phyloP scores from a whole-genome alignment of 805 yeast genomes.

The Danielozyma ontarioensis region DNA sequence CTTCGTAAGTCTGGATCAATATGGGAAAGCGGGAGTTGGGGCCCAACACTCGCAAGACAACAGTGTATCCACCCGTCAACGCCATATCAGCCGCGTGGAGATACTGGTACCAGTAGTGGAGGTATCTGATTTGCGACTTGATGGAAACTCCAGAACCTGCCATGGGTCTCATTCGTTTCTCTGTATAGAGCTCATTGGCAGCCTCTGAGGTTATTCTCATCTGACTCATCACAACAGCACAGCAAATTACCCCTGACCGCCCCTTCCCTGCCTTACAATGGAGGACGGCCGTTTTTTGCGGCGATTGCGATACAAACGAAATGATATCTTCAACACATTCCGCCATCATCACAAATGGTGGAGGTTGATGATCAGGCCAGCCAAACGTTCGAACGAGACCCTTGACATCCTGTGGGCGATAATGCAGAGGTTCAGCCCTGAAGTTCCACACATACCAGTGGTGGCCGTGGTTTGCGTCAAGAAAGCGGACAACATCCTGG shows the following conservation, averaged over 20 bases:
- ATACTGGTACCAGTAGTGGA: conserved; percentile 46
- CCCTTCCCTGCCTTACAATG: conserved; percentile 95
- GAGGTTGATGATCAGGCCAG: conserved; percentile 75
- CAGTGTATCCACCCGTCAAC: not conserved
- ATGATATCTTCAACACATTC: conserved; percentile 41
- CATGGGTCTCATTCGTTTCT: conserved; percentile 49
- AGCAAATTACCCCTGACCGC: conserved; percentile 71
- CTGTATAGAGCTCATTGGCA: conserved; percentile 51
- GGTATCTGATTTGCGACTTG: conserved; percentile 60
- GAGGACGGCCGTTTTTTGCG: conserved; percentile 53
- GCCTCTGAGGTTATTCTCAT: conserved; percentile 14
- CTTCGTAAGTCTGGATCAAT: too few relatives aligned
- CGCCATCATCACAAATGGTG: conserved; percentile 53
- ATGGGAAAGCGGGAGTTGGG: not conserved
- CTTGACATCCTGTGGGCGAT: conserved; percentile 33
- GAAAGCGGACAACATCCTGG: conserved; percentile 40
- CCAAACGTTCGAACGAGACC: conserved; percentile 42
- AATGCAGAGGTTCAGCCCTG: conserved; percentile 49
- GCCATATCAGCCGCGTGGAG: conserved; percentile 3
- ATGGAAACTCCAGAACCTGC: conserved; percentile 70
- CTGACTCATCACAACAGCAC: conserved; percentile 61
- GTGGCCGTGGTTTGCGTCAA: conserved; percentile 37
- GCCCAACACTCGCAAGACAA: not conserved
- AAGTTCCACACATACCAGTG: conserved; percentile 76
- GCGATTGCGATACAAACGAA: conserved; percentile 27